Percentiles rank a stretch among this genome's conserved stretches.
These are phyloP conservation scores for Themeda triandra DNA, from an alignment of 176 grass and related monocot species.

Conservation along the genomic window DNA sequence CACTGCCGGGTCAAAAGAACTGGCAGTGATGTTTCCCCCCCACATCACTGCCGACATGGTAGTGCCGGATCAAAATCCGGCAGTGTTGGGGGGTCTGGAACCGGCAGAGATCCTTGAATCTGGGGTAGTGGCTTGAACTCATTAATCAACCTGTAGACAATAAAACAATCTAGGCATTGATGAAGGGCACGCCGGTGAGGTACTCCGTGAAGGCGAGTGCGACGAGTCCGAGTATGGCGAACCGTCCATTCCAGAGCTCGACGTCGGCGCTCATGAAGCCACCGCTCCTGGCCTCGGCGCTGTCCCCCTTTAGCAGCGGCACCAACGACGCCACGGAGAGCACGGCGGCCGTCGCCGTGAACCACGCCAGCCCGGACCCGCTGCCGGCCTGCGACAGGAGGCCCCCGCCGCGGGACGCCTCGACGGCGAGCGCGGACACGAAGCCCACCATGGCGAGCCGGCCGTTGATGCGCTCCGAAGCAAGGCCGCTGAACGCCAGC, in stretches of 20 bases:
- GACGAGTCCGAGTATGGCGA: background rate
- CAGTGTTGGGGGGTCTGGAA: too few relatives aligned
- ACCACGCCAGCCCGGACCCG: background rate
- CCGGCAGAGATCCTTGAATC: too few relatives aligned
- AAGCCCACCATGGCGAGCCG: constrained; percentile 17
- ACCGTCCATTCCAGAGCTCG: background rate
- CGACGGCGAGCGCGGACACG: background rate
- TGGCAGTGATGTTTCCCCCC: too few relatives aligned
- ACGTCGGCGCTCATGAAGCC: background rate
- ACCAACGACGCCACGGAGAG: background rate
- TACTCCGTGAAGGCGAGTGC: constrained; percentile 35
- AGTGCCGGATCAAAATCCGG: too few relatives aligned
- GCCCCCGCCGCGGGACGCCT: background rate
- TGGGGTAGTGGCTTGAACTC: too few relatives aligned
- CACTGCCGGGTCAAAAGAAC: too few relatives aligned
- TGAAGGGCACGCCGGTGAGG: too few relatives aligned
- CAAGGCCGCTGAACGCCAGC: constrained; percentile 7
- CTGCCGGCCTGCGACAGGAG: background rate
- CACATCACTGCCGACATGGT: too few relatives aligned
- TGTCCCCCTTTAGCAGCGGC: background rate
- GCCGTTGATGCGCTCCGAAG: background rate
- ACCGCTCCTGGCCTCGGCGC: background rate
- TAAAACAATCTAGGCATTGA: too few relatives aligned
- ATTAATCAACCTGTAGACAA: too few relatives aligned
- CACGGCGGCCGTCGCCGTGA: background rate